Base-by-base conservation (phyloP, 495 filamentous ascomycete species). In the Hypoxylon trugodes region DNA sequence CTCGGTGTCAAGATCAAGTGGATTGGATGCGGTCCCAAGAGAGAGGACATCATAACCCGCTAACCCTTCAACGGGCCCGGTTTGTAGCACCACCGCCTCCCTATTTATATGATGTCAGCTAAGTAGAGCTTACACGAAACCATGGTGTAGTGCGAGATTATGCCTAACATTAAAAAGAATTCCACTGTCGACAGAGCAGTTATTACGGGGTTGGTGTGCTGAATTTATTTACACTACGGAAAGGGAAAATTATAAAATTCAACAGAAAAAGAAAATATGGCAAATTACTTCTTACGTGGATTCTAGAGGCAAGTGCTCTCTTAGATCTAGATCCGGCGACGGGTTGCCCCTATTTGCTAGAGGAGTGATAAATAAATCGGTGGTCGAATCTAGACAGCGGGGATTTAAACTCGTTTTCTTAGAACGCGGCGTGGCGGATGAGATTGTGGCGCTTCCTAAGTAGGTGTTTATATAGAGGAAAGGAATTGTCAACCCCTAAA, bases 1-100 rank as follows among this genome's bases (percentile, higher is more conserved):
- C 76, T 91, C 13, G 90, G 86, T 25, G 87, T 93, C 13, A 82
- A 77, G 54, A 77, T 95, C 42, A 86, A 86, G 73, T 93, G 84
- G 78, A 89, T 96, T 69, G 92, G 92, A 9, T 91, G 89, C 13
- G 93, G 92, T 6, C 91, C 89, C 35, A 83, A 79, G 24, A 76
- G 90, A 35, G 89, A 93, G 26, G 71, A 73, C 48, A 76, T 80
- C 54, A 9, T 59, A 15, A 32, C 33, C 42, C 61, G 61, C 2
- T 65, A 35, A 52, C 15, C 41, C 12, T 25, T 19, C 32, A 8
- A 15, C 32, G 25, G 26, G 37, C 15, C 18, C 10, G 25, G n/a
- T n/a, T n/a, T n/a, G n/a, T n/a, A n/a, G 15, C n/a, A 12, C 4
- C 21, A 13, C 48, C 22, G 15, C n/a, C 6, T 25, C 19, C 32